A percentile compares a stretch with the other conserved stretches of the same genome.
Conservation (phyloP, 163 green algal species). For the Chlorella variabilis region DNA sequence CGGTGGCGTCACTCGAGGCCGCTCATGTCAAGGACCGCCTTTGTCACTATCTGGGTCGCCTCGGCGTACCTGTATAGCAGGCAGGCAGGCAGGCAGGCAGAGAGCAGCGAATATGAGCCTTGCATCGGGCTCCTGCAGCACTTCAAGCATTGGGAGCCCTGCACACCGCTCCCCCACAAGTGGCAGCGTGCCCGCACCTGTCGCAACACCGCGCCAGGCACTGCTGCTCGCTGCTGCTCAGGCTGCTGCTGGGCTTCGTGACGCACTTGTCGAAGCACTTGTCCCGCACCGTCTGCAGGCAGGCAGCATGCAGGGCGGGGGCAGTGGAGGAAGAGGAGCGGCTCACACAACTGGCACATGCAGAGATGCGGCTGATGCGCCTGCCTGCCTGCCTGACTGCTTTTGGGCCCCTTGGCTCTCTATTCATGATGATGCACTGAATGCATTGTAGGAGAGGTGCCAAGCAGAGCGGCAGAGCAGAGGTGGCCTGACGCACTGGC, state of each 20-base stretch:
- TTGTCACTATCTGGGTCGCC: conserved; percentile 71
- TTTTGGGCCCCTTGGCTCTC: too few relatives aligned
- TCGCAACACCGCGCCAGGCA: conserved; percentile 83
- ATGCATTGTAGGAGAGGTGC: too few relatives aligned
- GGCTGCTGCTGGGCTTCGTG: conserved; percentile 69
- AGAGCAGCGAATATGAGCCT: neutral
- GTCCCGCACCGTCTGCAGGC: conserved; percentile 72
- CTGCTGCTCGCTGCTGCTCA: conserved; percentile 75
- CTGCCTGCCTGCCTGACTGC: too few relatives aligned
- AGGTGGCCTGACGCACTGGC: too few relatives aligned
- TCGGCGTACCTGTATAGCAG: conserved; percentile 39
- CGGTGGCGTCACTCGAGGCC: conserved; percentile 43
- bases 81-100: neutral
- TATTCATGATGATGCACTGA: too few relatives aligned
- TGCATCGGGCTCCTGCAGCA: neutral
- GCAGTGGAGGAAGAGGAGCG: too few relatives aligned
- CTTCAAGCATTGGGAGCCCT: neutral
- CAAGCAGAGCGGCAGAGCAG: too few relatives aligned
- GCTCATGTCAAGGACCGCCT: conserved; percentile 61
- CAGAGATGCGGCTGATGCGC: too few relatives aligned
- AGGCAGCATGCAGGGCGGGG: too few relatives aligned
- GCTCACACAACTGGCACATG: too few relatives aligned
- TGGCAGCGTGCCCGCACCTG: conserved; percentile 65
- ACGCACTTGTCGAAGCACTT: conserved; percentile 88
- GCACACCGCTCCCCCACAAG: neutral